Evolutionary conservation across 306 rosid genomes (phyloP).

Genomic region (Ormosia emarginata): DNA sequence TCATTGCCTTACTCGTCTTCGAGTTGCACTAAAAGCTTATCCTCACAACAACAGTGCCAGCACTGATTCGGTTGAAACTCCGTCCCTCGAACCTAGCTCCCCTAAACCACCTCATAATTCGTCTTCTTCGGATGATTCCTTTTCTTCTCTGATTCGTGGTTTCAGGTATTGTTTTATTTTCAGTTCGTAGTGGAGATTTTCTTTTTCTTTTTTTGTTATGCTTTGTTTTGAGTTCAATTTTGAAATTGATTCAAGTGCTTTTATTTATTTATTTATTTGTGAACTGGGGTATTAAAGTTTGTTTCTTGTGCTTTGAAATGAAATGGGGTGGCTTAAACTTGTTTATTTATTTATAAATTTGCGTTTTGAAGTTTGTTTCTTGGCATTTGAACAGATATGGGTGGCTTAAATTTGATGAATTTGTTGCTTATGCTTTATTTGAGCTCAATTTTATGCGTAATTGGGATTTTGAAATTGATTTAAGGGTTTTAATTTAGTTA

Average conservation of each 20-base stretch:
- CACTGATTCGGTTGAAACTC: constrained; percentile 30
- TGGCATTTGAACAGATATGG: constrained; percentile 3
- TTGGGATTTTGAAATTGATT: background rate
- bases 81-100: background rate
- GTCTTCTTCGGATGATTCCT: background rate
- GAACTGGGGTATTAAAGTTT: background rate
- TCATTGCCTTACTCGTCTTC: constrained; percentile 14
- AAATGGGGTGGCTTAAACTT: constrained; percentile 1
- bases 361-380: background rate
- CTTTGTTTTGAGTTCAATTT: background rate
- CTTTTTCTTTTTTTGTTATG: background rate
- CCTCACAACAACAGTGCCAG: constrained; percentile 10
- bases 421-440: background rate
- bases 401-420: constrained; percentile 24
- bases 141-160: constrained; percentile 8
- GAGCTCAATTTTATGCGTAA: background rate
- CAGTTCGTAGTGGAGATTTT: constrained; percentile 16
- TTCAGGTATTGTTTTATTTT: constrained; percentile 21
- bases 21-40: constrained; percentile 23
- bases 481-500: background rate
- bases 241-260: background rate
- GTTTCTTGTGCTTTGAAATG: background rate
- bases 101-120: background rate
- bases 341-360: background rate
- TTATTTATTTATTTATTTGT: background rate